Percentiles rank a stretch among this genome's conserved stretches.
These are phyloP conservation scores for Iberis amara DNA, from an alignment of 441 rosid genomes.

Conservation along the genomic window DNA sequence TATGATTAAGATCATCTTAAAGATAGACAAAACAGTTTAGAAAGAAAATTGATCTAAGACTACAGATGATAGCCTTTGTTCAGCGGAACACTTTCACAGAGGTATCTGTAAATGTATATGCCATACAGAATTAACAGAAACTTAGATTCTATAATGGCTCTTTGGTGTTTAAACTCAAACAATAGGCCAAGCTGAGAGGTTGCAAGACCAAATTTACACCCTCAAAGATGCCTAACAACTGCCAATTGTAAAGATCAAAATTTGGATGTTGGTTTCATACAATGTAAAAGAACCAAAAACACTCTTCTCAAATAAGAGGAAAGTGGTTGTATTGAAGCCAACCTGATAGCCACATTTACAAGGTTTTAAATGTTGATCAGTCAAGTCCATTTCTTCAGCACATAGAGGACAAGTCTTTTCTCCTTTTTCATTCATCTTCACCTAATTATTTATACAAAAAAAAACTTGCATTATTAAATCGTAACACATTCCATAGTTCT, in stretches of 20 bases:
- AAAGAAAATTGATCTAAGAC: not conserved
- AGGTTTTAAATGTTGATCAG: conserved; percentile 93
- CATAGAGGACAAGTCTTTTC: conserved; percentile 92
- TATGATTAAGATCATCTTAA: not conserved
- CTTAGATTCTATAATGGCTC: not conserved
- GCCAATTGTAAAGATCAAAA: no score
- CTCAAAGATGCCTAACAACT: no score
- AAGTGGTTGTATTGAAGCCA: no score
- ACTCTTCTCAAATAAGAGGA: no score
- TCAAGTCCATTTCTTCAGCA: conserved; percentile 90
- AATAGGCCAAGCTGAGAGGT: no score
- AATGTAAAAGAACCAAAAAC: no score
- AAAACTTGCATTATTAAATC: no score
- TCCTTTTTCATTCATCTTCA: no score
- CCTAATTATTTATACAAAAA: no score
- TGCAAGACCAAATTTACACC: no score
- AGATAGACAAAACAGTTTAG: not conserved
- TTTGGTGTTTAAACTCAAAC: conserved; percentile 1
- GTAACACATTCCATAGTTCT: no score
- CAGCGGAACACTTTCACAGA: conserved; percentile 10
- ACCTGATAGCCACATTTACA: conserved; percentile 97
- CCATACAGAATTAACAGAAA: conserved; percentile 1
- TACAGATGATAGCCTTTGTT: not conserved
- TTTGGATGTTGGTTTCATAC: no score
- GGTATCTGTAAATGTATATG: not conserved